phyloP scores from a whole-genome alignment of 73 alveolate species.

The Tetrahymena elliotti region DNA sequence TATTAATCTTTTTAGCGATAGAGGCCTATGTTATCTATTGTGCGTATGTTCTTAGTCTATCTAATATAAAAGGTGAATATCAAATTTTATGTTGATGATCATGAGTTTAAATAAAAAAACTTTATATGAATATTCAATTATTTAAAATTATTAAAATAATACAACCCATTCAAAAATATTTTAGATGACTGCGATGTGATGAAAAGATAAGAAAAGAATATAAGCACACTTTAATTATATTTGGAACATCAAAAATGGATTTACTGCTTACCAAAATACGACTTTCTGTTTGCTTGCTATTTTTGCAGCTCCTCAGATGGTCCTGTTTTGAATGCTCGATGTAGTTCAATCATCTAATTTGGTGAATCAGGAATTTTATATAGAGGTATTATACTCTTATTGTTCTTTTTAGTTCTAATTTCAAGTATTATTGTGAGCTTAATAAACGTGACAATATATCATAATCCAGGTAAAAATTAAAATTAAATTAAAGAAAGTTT shows the following conservation, averaged over 20 bases:
- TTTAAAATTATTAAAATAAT: too few species aligned
- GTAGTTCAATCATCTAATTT: not conserved
- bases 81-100: too few species aligned
- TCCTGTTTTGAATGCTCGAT: not conserved
- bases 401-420: not conserved
- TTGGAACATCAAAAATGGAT: not conserved
- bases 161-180: too few species aligned
- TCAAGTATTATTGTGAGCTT: not conserved
- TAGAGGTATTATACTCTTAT: not conserved
- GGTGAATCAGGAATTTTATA: not conserved
- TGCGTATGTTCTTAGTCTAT: not conserved
- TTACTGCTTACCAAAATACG: not conserved
- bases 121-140: too few species aligned
- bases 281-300: not conserved
- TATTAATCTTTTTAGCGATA: not conserved
- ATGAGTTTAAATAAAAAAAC: too few species aligned
- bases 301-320: not conserved
- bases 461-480: not conserved
- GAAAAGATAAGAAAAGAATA: not conserved
- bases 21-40: not conserved
- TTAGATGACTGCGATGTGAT: not conserved
- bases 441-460: not conserved
- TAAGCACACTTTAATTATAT: not conserved
- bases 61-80: not conserved
- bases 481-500: not conserved